These are phyloP conservation scores for Neurospora hispaniola DNA, from an alignment of 495 filamentous ascomycete species.

Conservation along the genomic window DNA sequence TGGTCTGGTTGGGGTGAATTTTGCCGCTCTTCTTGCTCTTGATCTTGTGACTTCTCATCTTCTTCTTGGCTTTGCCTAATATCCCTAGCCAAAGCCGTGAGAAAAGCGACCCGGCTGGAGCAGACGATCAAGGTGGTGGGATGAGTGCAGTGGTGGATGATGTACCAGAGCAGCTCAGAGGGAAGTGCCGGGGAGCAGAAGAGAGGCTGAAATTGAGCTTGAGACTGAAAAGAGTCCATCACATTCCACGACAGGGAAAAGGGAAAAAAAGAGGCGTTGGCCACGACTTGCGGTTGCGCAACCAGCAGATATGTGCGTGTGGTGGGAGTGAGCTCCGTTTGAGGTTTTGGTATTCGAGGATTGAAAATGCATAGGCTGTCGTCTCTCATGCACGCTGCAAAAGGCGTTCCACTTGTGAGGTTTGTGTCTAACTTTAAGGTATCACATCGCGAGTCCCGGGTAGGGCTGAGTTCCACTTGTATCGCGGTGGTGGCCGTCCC, in stretches of 20 bases:
- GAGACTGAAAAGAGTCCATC: neutral
- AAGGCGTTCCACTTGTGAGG: neutral
- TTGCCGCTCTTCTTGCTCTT: neutral
- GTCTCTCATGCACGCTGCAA: neutral
- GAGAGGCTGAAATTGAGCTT: slow-evolving; percentile 19
- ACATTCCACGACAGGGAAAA: neutral
- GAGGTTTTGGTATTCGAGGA: neutral
- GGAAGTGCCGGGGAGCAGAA: slow-evolving; percentile 42
- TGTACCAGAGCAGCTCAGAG: slow-evolving; percentile 50
- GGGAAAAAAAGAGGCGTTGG: neutral
- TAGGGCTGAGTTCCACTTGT: neutral
- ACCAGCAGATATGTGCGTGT: neutral
- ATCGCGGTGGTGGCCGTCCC: neutral
- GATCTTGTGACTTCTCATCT: neutral
- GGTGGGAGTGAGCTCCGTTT: neutral
- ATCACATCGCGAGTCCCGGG: neutral
- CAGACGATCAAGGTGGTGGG: slow-evolving; percentile 62
- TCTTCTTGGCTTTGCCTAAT: neutral
- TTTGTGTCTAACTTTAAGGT: neutral
- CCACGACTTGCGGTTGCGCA: neutral
- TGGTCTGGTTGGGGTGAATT: neutral
- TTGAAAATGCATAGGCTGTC: neutral
- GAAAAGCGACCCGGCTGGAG: slow-evolving; percentile 51
- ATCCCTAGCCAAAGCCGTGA: slow-evolving; percentile 35
- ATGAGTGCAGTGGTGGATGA: slow-evolving; percentile 44